Base-by-base conservation (phyloP, 83 land plant genomes). In the Picea engelmannii region DNA sequence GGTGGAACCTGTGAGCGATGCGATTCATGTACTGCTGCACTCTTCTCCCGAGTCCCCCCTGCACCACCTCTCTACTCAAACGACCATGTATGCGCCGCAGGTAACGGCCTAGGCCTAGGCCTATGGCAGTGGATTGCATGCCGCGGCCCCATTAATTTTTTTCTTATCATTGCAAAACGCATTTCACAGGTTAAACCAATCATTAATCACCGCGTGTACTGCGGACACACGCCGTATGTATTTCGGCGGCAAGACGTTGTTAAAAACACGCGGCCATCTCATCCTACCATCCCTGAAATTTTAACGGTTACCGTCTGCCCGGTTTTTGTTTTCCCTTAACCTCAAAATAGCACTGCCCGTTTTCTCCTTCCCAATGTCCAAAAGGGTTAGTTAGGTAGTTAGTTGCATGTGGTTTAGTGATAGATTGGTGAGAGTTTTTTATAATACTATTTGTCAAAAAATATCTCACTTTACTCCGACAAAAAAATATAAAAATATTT, bases 241-340 rank as follows among this genome's bases (percentile, higher is more conserved):
- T 18, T 40, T 69, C 47, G 74, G 47, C 76, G 76, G 76, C 55
- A 71, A 65, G 52, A 49, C 10, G 52, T 49, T 49, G 52, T 49
- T 49, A 49, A 9, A 44, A 49, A 49, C 52, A 10, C 52, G 47
- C 31, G 67, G 67, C 67, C 67, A 25, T 15, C 17, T 38, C 3
- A 18, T 2, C 23, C 24, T 27, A 15, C 49, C 47, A n/a, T 15
- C 23, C 15, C 60, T n/a, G 59, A 52, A 3, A 16, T 74, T 13
- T 23, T 47, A 74, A 71, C 58, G 77, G 77, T 74, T 74, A 49
- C 77, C 77, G 77, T 59, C 59, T 74, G 58, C 25, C 77, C 76
- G 55, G 55, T 73, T 73, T 44, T 52, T 52, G 55, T 12, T 12
- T 58, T 58, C 60, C 1, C 16, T 58, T 15, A 16, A 16, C 16